These are phyloP conservation scores for Xylariales sp. DNA, from an alignment of 2,329 filamentous ascomycete species.

Conservation along the genomic window DNA sequence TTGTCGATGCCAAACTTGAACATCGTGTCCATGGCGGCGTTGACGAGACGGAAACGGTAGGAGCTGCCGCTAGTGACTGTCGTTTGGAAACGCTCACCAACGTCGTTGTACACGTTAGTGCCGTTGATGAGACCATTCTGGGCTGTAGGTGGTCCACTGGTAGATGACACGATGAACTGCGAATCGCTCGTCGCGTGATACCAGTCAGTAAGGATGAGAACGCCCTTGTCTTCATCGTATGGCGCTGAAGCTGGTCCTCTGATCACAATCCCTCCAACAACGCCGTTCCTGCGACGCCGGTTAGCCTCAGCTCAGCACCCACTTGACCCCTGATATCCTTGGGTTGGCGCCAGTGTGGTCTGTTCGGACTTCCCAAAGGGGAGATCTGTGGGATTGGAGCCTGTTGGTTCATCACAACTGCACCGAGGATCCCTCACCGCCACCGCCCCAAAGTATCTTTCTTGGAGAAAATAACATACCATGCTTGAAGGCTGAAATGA, in stretches of 20 bases:
- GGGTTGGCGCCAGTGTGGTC: too few relatives aligned
- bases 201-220: constrained; percentile 56
- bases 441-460: too few relatives aligned
- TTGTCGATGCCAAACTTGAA: constrained; percentile 45
- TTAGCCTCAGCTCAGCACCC: too few relatives aligned
- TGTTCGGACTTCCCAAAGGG: too few relatives aligned
- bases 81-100: constrained; percentile 31
- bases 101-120: constrained; percentile 28
- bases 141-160: constrained; percentile 29
- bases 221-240: constrained; percentile 61
- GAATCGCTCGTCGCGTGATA: constrained; percentile 40
- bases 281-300: constrained; percentile 48
- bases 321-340: too few relatives aligned
- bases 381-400: too few relatives aligned
- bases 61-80: constrained; percentile 36
- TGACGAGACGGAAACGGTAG: constrained; percentile 43
- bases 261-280: constrained; percentile 57
- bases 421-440: too few relatives aligned
- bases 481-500: constrained; percentile 45
- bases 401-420: too few relatives aligned
- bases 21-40: constrained; percentile 33
- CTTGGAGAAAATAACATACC: too few relatives aligned
- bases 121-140: constrained; percentile 38
- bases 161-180: constrained; percentile 25
- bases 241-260: constrained; percentile 53